Base-by-base conservation (phyloP, 179 eudicot genomes). In the Drosera spatulata region DNA sequence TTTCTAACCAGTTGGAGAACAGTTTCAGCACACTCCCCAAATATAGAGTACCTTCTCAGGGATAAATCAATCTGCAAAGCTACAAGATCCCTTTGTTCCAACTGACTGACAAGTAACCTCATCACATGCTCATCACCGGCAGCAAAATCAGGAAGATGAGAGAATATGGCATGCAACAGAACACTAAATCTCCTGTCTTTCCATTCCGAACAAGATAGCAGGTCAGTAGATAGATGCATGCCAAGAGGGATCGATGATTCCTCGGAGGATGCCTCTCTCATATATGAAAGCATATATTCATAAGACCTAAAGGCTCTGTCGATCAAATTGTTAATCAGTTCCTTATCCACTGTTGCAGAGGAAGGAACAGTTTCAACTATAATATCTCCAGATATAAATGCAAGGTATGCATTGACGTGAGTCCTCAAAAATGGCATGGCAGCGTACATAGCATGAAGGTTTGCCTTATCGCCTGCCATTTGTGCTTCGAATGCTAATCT, bases 401-500 rank as follows among this genome's bases (percentile, higher is more conserved):
- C 49, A 41, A 65, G 22, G 66, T 71, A 74, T 14, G 66, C 70
- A 51, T 65, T 71, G 56, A 74, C 51, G 56, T 74, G 82, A 60
- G 39, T 50, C 66, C 68, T 73, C 41, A 77, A 61, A 48, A 77
- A 54, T 52, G 78, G 75, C 61, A 43, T 63, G 50, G 56, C 15
- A 10, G 62, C 61, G 43, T 66, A 53, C 41, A 66, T 61, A 45
- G 39, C 53, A 6, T 41, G 57, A 50, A 40, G 51, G 44, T 45
- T 53, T 51, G 51, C 69, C 14, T 47, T 60, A 50, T 56, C 49
- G 47, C 75, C 67, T 51, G 59, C 69, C 47, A 51, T 62, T 6
- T 65, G 63, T 38, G 71, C 78, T 59, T 73, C 81, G 53, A 61
- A 66, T 9, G 75, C 73, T 64, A 77, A 75, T 68, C 78, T 66